These are phyloP conservation scores for Chaetoceros tenuissimus DNA, from an alignment of 108 stramenopile genomes.

Conservation along the genomic window DNA sequence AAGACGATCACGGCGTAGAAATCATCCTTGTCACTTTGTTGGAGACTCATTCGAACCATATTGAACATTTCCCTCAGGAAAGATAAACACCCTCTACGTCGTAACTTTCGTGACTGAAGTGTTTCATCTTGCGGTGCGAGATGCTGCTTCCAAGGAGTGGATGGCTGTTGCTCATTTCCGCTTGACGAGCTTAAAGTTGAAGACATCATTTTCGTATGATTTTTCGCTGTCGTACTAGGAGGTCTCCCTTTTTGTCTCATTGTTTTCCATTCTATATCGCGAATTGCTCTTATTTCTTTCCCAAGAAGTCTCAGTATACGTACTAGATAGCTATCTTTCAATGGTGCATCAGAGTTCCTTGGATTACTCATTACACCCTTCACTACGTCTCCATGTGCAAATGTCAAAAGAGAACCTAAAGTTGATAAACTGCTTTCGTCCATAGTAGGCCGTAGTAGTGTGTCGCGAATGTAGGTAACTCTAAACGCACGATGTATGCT, in stretches of 20 bases:
- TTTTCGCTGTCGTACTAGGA: neutral
- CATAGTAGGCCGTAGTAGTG: slow-evolving; percentile 78
- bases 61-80: slow-evolving; percentile 80
- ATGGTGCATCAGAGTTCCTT: slow-evolving; percentile 1
- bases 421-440: slow-evolving; percentile 78
- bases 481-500: slow-evolving; percentile 78
- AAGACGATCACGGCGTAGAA: slow-evolving; percentile 60
- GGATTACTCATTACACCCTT: slow-evolving; percentile 60
- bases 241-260: slow-evolving; percentile 15
- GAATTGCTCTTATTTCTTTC: slow-evolving; percentile 44
- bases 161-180: slow-evolving; percentile 3
- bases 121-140: slow-evolving; percentile 75
- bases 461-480: slow-evolving; percentile 74
- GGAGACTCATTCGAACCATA: slow-evolving; percentile 72
- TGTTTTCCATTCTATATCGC: slow-evolving; percentile 42
- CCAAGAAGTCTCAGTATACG: slow-evolving; percentile 57
- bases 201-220: neutral
- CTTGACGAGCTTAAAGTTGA: neutral
- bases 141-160: slow-evolving; percentile 67
- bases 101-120: slow-evolving; percentile 44
- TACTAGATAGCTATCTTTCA: slow-evolving; percentile 52
- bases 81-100: slow-evolving; percentile 59
- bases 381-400: slow-evolving; percentile 75
- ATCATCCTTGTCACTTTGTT: slow-evolving; percentile 79
- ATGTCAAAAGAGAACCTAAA: slow-evolving; percentile 66